Evolutionary conservation across 31 red algal genomes (phyloP).

Genomic region (Pterothamnion heteromorphum): DNA sequence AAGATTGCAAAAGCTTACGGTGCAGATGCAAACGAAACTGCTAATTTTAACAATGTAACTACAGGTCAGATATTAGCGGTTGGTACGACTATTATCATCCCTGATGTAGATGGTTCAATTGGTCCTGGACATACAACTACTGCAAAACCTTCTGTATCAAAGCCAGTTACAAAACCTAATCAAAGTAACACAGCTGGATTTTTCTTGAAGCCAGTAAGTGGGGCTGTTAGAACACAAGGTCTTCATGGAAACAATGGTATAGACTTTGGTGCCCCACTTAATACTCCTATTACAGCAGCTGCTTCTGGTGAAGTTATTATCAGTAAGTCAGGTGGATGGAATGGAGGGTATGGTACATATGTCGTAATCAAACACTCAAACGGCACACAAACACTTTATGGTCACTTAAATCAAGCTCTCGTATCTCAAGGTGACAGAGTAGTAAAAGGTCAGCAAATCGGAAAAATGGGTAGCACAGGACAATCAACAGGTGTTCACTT

Average conservation of each 20-base stretch:
- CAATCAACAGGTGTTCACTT: neutral
- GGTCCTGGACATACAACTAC: neutral
- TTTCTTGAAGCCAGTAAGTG: neutral
- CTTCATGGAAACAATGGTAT: neutral
- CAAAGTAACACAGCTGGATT: neutral
- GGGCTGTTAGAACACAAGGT: neutral
- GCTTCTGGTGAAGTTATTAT: neutral
- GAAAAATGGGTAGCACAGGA: neutral
- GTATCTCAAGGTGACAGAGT: neutral
- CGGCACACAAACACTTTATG: slow-evolving; percentile 15
- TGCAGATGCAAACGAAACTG: neutral
- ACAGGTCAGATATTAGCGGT: neutral
- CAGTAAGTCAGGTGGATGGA: neutral
- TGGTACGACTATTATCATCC: neutral
- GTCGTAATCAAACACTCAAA: slow-evolving; percentile 14
- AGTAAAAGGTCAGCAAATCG: neutral
- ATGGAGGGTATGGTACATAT: slow-evolving; percentile 16
- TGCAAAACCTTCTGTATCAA: neutral
- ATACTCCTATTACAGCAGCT: slow-evolving; percentile 1
- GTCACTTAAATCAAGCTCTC: neutral
- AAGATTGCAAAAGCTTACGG: neutral
- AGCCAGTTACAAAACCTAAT: neutral
- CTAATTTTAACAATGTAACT: neutral
- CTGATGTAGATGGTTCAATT: neutral
- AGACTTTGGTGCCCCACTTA: neutral